phyloP scores from a whole-genome alignment of 352 stramenopile genomes.

The Globisporangium nunn region DNA sequence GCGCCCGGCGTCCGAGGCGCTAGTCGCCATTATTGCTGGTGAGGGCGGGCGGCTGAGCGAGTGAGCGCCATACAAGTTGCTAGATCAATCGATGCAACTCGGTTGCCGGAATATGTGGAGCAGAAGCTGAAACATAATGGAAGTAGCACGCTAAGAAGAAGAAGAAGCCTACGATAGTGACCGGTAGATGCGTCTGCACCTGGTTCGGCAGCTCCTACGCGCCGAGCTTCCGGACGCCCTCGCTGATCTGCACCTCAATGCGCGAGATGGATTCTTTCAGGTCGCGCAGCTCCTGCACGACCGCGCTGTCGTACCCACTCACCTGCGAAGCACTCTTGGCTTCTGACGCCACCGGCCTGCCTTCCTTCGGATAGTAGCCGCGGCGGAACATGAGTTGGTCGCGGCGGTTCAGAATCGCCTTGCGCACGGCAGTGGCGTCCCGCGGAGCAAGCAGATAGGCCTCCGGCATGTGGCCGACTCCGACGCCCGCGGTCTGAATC shows the following conservation, averaged over 20 bases:
- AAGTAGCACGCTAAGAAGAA: neutral
- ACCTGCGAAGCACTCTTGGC: neutral
- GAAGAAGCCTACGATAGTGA: neutral
- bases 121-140: neutral
- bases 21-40: neutral
- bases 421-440: conserved; percentile 27
- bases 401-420: conserved; percentile 35
- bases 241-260: conserved; percentile 12
- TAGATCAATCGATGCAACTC: neutral
- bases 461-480: conserved; percentile 16
- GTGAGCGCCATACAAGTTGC: neutral
- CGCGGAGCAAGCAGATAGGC: conserved; percentile 22
- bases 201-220: neutral
- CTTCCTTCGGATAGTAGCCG: neutral
- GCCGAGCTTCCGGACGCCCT: conserved; percentile 1
- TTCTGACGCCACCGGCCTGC: neutral
- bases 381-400: conserved; percentile 29
- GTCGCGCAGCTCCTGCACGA: conserved; percentile 14
- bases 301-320: neutral
- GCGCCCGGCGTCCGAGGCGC: neutral
- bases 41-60: neutral
- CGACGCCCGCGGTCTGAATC: conserved; percentile 31
- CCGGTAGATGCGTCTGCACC: neutral
- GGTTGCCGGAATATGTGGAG: neutral
- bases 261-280: conserved; percentile 18